A percentile compares a stretch with the other conserved stretches of the same genome.
Evolutionary conservation across 148 eudicot species (phyloP).

Genomic region (Cornus suecica): DNA sequence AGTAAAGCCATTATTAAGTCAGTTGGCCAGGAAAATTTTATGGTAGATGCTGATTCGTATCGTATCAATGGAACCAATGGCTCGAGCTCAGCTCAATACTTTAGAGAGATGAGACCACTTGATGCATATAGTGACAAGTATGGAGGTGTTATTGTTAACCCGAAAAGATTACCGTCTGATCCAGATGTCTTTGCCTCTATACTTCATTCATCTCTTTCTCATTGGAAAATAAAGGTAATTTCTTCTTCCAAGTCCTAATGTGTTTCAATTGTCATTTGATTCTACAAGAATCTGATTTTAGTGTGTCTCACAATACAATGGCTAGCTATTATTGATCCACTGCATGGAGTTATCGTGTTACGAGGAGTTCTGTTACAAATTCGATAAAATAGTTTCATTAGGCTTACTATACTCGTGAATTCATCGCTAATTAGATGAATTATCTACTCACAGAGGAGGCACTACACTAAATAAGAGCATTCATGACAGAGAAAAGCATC

Average conservation of each 20-base stretch:
- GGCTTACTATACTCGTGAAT: not conserved
- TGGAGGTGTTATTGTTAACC: slow-evolving; percentile 65
- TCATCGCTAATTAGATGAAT: not conserved
- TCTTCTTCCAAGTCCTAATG: not conserved
- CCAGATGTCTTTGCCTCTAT: slow-evolving; percentile 50
- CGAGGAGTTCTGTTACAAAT: not conserved
- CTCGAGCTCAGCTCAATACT: slow-evolving; percentile 29
- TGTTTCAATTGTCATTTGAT: not conserved
- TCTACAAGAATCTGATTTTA: not conserved
- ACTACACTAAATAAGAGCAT: not conserved
- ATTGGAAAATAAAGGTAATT: slow-evolving; percentile 63
- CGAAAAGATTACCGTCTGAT: slow-evolving; percentile 58
- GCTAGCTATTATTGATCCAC: not conserved
- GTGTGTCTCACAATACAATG: not conserved
- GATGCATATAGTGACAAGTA: slow-evolving; percentile 73
- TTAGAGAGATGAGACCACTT: slow-evolving; percentile 31
- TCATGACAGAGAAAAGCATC: too few species aligned
- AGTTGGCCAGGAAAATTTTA: slow-evolving; percentile 28
- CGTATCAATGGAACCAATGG: slow-evolving; percentile 46
- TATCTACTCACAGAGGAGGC: not conserved
- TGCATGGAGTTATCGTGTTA: not conserved
- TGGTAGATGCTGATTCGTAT: slow-evolving; percentile 27
- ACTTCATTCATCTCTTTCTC: slow-evolving; percentile 58
- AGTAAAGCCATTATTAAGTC: slow-evolving; percentile 31
- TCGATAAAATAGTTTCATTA: not conserved